phyloP scores from a whole-genome alignment of 306 rosid genomes.

The peach (Prunus persica) region DNA sequence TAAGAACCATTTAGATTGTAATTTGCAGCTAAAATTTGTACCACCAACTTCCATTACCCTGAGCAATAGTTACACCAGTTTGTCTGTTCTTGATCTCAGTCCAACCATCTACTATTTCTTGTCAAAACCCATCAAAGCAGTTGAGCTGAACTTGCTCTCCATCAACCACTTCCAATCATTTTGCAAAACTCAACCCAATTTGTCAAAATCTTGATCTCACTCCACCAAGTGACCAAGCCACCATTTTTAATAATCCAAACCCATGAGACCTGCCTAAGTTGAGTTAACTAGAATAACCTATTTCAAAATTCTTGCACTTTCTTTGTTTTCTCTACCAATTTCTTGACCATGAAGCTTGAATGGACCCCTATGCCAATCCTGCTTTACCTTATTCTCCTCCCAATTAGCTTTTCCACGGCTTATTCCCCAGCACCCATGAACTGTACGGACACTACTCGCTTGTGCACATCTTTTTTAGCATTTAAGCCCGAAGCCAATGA shows the following conservation, averaged over 20 bases:
- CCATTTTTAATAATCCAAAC: not conserved
- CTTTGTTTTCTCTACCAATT: not conserved
- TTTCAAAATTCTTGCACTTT: not conserved
- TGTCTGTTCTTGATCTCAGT: slow-evolving; percentile 9
- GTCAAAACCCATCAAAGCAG: not conserved
- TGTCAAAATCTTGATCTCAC: slow-evolving; percentile 2
- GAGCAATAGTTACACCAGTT: not conserved
- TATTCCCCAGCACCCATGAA: slow-evolving; percentile 52
- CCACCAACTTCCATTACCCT: not conserved
- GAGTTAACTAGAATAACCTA: not conserved
- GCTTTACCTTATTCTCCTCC: slow-evolving; percentile 24
- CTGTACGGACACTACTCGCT: slow-evolving; percentile 72
- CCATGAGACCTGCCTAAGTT: not conserved
- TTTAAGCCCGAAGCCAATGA: slow-evolving; percentile 60
- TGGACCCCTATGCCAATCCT: slow-evolving; percentile 31
- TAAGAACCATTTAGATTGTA: not conserved
- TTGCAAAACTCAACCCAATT: not conserved
- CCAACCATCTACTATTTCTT: not conserved
- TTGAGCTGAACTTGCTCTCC: slow-evolving; percentile 10
- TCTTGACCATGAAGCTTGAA: slow-evolving; percentile 39
- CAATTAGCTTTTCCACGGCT: slow-evolving; percentile 22
- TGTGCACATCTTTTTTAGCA: slow-evolving; percentile 87
- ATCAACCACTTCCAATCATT: not conserved
- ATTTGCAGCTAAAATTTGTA: not conserved
- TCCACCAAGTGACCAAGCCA: not conserved